Evolutionary conservation across 2,329 filamentous ascomycete species (phyloP).

Genomic region (Neodidymelliopsis sp.): DNA sequence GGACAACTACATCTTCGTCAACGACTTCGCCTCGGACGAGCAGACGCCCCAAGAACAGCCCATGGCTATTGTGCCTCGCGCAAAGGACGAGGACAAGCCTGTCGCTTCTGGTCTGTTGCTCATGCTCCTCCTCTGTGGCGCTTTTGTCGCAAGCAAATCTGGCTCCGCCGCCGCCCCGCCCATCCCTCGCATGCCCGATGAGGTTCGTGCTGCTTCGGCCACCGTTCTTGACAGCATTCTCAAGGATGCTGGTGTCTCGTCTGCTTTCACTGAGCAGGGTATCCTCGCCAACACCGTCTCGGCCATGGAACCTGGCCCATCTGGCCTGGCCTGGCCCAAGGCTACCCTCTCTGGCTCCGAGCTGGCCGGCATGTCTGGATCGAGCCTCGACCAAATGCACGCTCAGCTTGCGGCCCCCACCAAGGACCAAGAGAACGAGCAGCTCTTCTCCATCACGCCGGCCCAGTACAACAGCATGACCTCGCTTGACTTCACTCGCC

Average conservation of each 20-base stretch:
- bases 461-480: constrained; percentile 89
- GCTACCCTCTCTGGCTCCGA: constrained; percentile 47
- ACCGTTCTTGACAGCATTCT: constrained; percentile 81
- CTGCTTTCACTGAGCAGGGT: constrained; percentile 46
- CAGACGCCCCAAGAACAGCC: constrained; percentile 46
- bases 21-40: constrained; percentile 71
- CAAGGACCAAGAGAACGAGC: constrained; percentile 85
- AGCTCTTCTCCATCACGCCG: constrained; percentile 84
- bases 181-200: constrained; percentile 80
- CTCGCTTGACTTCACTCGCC: constrained; percentile 72
- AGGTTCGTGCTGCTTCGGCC: constrained; percentile 79
- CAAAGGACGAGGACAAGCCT: constrained; percentile 61
- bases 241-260: constrained; percentile 74
- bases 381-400: constrained; percentile 51
- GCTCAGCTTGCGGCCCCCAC: constrained; percentile 65
- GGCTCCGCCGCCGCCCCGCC: constrained; percentile 72
- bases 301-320: constrained; percentile 48
- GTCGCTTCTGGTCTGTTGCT: constrained; percentile 84
- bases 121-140: constrained; percentile 96
- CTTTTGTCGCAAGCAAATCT: constrained; percentile 91
- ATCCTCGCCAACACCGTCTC: constrained; percentile 62
- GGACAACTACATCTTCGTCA: constrained; percentile 82
- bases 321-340: constrained; percentile 49
- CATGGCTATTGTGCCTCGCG: constrained; percentile 52
- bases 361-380: constrained; percentile 46